Evolutionary conservation across 2,329 filamentous ascomycete genomes (phyloP), one percentile per base, ranked within the genome.

Genomic region (Diaporthe velutina): DNA sequence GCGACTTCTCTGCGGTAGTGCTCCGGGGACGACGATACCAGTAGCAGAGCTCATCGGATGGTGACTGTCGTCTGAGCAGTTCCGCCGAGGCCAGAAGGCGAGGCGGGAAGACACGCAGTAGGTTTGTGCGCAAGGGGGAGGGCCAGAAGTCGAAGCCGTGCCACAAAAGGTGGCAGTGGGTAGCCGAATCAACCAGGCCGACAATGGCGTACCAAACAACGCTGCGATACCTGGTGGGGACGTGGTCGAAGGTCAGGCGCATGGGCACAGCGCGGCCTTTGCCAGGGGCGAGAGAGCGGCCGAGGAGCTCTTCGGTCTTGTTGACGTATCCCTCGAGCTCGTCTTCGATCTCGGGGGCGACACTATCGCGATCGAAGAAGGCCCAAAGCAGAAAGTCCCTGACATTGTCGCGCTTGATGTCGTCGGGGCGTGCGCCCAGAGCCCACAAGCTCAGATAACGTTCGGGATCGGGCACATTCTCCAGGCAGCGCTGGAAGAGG

Each of bases 331-430:
- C 81, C 17, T 88, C 83, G n/a, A 88, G 75, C 72, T 89, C 87
- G 0, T 80, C 78, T 4, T 82, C 78, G 8, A 85, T 80, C 8
- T 86, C 84, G 25, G 72, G 74, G 4, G 19, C 60, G 40, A 35
- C 42, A n/a, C 52, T 25, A 25, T 61, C 50, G 38, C 78, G 79
- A 64, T 92, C 91, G 75, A 93, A 90, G 78, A 94, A 91, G 1
- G 90, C 92, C 93, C 93, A 95, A 12, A 89, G 84, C 30, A 93
- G 81, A 78, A 93, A 94, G 76, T 93, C 90, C 77, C 86, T 88
- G 70, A 94, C 82, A 78, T 94, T 93, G n/a, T 94, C 91, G n/a
- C 88, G 85, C 58, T 88, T 86, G 72, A 95, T 90, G 45, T 92
- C 90, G 25, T 84, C 81, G 1, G 85, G 74, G 13, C 88, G 84